Evolutionary conservation across 257 asterid species (phyloP).

Genomic region (Perilla frutescens): DNA sequence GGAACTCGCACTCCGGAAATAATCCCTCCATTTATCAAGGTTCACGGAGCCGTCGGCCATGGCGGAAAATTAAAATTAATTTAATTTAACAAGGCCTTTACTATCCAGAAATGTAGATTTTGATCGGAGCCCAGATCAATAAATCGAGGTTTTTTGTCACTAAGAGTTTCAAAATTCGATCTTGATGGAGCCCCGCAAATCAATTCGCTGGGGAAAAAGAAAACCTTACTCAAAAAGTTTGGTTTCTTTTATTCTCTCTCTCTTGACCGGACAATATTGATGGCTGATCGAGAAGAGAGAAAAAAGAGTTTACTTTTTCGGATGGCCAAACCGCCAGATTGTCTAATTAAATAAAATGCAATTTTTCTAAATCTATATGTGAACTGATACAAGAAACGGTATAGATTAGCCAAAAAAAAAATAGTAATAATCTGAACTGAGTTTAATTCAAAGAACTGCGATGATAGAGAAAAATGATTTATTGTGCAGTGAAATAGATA

Average conservation of each 20-base stretch:
- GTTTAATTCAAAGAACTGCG: slow-evolving; percentile 27
- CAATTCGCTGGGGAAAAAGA: background rate
- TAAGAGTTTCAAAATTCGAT: slow-evolving; percentile 35
- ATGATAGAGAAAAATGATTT: slow-evolving; percentile 20
- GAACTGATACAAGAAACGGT: slow-evolving; percentile 5
- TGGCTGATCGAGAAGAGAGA: slow-evolving; percentile 34
- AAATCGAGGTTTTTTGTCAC: slow-evolving; percentile 36
- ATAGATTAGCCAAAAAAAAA: background rate
- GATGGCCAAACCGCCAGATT: slow-evolving; percentile 37
- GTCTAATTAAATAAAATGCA: background rate
- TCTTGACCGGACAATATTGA: slow-evolving; percentile 32
- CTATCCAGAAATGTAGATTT: slow-evolving; percentile 32
- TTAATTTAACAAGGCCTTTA: slow-evolving; percentile 32
- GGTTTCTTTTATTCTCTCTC: slow-evolving; percentile 26
- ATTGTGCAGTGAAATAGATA: slow-evolving; percentile 37
- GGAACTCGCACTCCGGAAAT: slow-evolving; percentile 71
- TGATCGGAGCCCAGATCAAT: slow-evolving; percentile 45
- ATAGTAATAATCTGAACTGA: slow-evolving; percentile 33
- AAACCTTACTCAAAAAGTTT: slow-evolving; percentile 21
- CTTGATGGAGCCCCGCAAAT: slow-evolving; percentile 39
- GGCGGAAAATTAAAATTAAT: slow-evolving; percentile 31
- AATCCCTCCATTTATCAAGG: slow-evolving; percentile 88
- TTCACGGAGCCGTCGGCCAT: slow-evolving; percentile 61
- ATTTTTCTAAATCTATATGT: slow-evolving; percentile 2
- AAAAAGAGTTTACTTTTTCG: slow-evolving; percentile 34